These are phyloP conservation scores for Aspergillus pseudotamarii DNA, from an alignment of 2,329 filamentous ascomycete genomes.

Conservation along the genomic window DNA sequence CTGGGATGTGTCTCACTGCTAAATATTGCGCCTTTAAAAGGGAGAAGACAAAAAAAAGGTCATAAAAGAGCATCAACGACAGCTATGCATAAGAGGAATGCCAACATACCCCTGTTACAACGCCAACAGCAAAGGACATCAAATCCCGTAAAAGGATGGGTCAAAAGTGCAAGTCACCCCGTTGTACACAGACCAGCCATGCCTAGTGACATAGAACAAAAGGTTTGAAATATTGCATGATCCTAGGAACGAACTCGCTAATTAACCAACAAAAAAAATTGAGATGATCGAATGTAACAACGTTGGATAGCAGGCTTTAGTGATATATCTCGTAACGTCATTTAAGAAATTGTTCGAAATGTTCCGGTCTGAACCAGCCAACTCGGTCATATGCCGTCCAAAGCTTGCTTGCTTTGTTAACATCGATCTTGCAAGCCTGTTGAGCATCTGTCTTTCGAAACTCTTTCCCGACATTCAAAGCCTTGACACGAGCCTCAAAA, in stretches of 20 bases:
- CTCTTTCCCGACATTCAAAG: conserved; percentile 70
- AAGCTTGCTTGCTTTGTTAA: conserved; percentile 93
- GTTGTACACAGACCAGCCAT: conserved; percentile 15
- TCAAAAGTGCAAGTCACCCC: background rate
- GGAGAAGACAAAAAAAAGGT: too few relatives aligned
- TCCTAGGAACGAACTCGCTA: conserved; percentile 11
- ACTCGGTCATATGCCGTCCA: conserved; percentile 88
- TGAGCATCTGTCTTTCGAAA: conserved; percentile 96
- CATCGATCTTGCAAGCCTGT: conserved; percentile 96
- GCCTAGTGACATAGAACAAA: conserved; percentile 6
- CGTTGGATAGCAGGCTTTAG: background rate
- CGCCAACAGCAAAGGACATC: background rate
- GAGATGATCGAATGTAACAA: background rate
- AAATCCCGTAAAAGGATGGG: background rate
- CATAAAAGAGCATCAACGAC: background rate
- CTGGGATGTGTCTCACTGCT: too few relatives aligned
- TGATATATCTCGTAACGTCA: conserved; percentile 17
- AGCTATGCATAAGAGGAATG: background rate
- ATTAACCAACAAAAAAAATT: background rate
- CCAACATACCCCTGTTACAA: background rate
- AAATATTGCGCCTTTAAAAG: background rate
- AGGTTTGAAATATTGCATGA: background rate
- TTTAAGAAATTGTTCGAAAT: conserved; percentile 49
- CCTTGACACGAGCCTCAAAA: conserved; percentile 74
- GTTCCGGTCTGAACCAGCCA: conserved; percentile 71